Conservation (phyloP, 495 filamentous ascomycete genomes). For the Penicillium roqueforti region DNA sequence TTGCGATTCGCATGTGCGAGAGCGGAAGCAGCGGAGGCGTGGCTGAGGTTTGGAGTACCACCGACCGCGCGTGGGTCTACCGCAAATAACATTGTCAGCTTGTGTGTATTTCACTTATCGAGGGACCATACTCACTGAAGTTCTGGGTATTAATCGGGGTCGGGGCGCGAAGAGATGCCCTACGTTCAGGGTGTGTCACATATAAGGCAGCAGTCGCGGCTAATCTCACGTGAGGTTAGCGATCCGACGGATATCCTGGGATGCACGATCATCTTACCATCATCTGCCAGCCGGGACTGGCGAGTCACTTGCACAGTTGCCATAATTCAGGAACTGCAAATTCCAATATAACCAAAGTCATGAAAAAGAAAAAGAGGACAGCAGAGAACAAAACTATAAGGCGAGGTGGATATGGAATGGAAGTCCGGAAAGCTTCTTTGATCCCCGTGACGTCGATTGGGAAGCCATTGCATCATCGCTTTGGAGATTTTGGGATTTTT, state of each 20-base stretch:
- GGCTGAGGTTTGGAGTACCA: constrained; percentile 62
- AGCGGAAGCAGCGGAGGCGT: constrained; percentile 68
- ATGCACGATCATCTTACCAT: constrained; percentile 34
- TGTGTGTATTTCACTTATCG: background rate
- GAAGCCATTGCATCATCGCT: constrained; percentile 24
- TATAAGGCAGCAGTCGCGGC: constrained; percentile 53
- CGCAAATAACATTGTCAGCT: constrained; percentile 33
- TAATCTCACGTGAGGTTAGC: constrained; percentile 22
- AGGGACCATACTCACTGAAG: constrained; percentile 20
- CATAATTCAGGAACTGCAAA: constrained; percentile 21
- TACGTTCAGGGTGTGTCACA: constrained; percentile 44
- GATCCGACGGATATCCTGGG: constrained; percentile 8
- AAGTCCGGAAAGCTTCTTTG: constrained; percentile 30
- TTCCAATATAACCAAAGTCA: constrained; percentile 16
- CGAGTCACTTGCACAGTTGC: constrained; percentile 31
- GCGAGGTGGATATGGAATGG: constrained; percentile 22
- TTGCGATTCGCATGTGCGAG: constrained; percentile 68
- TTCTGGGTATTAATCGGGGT: constrained; percentile 20
- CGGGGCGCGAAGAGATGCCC: constrained; percentile 34
- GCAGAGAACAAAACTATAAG: constrained; percentile 9
- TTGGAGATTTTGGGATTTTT: background rate
- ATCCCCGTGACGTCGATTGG: constrained; percentile 23
- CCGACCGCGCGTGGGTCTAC: constrained; percentile 63
- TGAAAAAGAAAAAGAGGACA: constrained; percentile 1
- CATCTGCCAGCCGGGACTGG: constrained; percentile 37